Base-by-base conservation (phyloP, 345 rosid species). In the Brassica rapa region DNA sequence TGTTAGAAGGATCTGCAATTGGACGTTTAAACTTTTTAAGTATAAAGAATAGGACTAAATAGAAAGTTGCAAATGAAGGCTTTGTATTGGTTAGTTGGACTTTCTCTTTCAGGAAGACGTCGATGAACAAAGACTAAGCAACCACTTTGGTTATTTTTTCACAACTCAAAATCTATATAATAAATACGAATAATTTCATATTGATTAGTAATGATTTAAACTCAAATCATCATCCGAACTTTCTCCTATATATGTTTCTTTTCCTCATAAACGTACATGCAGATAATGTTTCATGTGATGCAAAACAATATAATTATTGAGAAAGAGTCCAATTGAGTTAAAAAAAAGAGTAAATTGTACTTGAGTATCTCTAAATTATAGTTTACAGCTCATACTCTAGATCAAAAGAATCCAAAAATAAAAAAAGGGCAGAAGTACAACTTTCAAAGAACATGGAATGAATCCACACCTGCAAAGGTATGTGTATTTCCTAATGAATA, bases 61-160 rank as follows among this genome's bases (percentile, higher is more conserved):
- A 19, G 8, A 56, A 56, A 3, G 12, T 55, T 53, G 23, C 55
- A 71, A 16, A 70, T 62, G 51, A 67, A 39, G 29, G 33, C 53
- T 46, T 46, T 79, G 25, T 35, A 61, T 12, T 3, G 51, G 8
- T 57, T 71, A 25, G 80, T 81, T 80, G 72, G 53, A 25, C 8
- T 59, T 66, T 76, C 80, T 59, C 27, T 65, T 27, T 81, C 80
- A 66, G 12, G 60, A 14, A 74, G 62, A 71, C 16, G 81, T 65
- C 4, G 71, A 69, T 23, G 71, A 73, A 37, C 70, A 68, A 14
- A 60, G 73, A 79, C 70, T 70, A 69, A 78, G 80, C 80, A 57
- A 76, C 71, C 51, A 71, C 59, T 70, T 75, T 72, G 56, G 67
- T 70, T 59, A 65, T 62, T 66, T 73, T 74, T 77, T 66, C 43